These are phyloP conservation scores for Sclerospora graminicola DNA, from an alignment of 352 stramenopile genomes.

Conservation along the genomic window DNA sequence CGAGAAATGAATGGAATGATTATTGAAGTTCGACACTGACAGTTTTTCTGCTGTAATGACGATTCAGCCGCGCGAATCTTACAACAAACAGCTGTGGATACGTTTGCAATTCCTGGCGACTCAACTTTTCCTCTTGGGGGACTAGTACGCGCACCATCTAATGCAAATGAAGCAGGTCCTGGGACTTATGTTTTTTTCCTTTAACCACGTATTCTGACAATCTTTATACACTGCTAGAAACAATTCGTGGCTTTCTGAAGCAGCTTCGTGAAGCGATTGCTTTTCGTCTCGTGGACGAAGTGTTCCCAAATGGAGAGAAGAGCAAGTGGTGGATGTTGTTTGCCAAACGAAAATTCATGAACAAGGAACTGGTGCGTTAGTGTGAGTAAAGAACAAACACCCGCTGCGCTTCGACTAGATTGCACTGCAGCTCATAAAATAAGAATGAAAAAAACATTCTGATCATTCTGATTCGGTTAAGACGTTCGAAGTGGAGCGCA, in stretches of 20 bases:
- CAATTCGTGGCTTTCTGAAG: slow-evolving; percentile 84
- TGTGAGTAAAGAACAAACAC: background rate
- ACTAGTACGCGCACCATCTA: slow-evolving; percentile 60
- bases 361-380: slow-evolving; percentile 82
- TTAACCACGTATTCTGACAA: background rate
- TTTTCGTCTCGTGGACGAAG: slow-evolving; percentile 66
- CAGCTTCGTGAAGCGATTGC: slow-evolving; percentile 82
- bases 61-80: slow-evolving; percentile 57
- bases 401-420: background rate
- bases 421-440: background rate
- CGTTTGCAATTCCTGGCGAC: slow-evolving; percentile 83
- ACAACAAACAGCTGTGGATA: slow-evolving; percentile 72
- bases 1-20: background rate
- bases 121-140: slow-evolving; percentile 74
- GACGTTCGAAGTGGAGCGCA: too few species aligned
- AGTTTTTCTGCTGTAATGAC: slow-evolving; percentile 1
- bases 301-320: slow-evolving; percentile 76
- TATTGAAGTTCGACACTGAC: background rate
- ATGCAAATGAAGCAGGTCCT: slow-evolving; percentile 71
- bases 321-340: slow-evolving; percentile 95
- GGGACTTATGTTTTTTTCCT: too few species aligned
- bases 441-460: background rate
- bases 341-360: slow-evolving; percentile 92
- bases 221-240: slow-evolving; percentile 35
- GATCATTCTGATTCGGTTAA: too few species aligned